Evolutionary conservation across 2,329 filamentous ascomycete genomes (phyloP).

Genomic region (Nemania sp.): DNA sequence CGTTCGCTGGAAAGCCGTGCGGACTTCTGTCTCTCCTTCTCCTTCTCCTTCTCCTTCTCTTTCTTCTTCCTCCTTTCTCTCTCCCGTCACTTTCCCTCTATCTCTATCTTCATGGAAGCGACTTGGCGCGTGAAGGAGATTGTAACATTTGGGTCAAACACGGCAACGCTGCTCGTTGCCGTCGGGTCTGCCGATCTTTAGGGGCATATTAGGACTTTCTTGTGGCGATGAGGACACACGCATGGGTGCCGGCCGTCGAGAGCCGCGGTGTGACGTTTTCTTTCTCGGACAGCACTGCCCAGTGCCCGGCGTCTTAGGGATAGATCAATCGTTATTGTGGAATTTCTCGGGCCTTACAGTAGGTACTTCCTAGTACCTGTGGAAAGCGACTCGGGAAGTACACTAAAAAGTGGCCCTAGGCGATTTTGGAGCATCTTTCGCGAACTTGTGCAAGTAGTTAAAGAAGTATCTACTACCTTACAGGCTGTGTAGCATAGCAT

Average conservation of each 20-base stretch:
- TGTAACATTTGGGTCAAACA: conserved; percentile 21
- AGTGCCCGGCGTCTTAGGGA: no score
- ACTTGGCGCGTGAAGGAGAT: conserved; percentile 8
- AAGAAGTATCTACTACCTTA: not conserved
- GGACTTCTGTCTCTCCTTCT: no score
- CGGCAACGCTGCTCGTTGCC: conserved; percentile 21
- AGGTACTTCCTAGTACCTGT: no score
- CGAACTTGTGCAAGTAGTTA: no score
- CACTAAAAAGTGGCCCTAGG: not conserved
- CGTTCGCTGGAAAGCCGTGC: no score
- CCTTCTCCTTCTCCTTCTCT: no score
- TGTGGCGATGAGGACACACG: conserved; percentile 23
- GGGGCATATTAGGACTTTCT: conserved; percentile 9
- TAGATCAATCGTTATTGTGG: not conserved
- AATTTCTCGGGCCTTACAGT: not conserved
- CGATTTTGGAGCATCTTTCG: not conserved
- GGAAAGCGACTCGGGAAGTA: not conserved
- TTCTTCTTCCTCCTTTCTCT: no score
- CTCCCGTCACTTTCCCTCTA: no score
- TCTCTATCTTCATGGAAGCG: not conserved
- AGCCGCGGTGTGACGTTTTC: not conserved
- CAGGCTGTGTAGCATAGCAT: not conserved
- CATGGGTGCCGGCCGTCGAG: conserved; percentile 22
- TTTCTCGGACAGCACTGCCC: not conserved
- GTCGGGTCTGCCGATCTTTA: conserved; percentile 22